Evolutionary conservation across 2,329 filamentous ascomycete species (phyloP).

Genomic region (Xylariales sp.): DNA sequence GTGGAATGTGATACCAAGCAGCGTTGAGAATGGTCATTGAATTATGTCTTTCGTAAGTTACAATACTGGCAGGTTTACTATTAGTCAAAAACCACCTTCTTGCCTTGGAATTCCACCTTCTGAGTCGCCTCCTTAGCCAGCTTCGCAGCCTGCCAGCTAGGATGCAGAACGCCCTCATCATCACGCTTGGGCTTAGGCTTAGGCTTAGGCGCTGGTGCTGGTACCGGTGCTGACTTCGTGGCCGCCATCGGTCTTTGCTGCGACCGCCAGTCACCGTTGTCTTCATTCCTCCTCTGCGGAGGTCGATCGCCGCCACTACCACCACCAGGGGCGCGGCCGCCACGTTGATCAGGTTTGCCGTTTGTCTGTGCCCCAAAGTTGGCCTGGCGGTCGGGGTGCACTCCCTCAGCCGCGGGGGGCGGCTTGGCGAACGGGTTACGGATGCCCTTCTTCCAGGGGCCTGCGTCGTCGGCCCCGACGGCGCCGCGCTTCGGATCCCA

Average conservation of each 20-base stretch:
- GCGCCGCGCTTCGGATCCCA: conserved; percentile 57
- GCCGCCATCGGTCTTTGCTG: conserved; percentile 4
- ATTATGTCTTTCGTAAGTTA: no score
- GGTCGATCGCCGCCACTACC: background rate
- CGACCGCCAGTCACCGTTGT: conserved; percentile 19
- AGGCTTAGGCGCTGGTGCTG: conserved; percentile 15
- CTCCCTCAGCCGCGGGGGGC: conserved; percentile 12
- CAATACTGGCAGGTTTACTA: no score
- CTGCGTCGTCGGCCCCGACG: conserved; percentile 37
- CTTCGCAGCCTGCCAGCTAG: conserved; percentile 61
- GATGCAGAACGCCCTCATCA: conserved; percentile 51
- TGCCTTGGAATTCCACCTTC: conserved; percentile 48
- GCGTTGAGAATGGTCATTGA: no score
- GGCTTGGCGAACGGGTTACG: conserved; percentile 17
- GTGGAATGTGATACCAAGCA: no score
- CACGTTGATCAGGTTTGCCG: background rate
- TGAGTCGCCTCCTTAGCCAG: conserved; percentile 54
- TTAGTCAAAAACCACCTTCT: conserved; percentile 58
- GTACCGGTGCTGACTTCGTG: conserved; percentile 10
- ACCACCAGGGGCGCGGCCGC: background rate
- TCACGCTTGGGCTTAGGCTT: conserved; percentile 39
- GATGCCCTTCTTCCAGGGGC: conserved; percentile 50
- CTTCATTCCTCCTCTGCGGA: background rate
- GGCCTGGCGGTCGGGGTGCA: conserved; percentile 25
- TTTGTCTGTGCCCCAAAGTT: conserved; percentile 23